Conservation (phyloP, 441 rosid species). For the Syzygium syzygioides region DNA sequence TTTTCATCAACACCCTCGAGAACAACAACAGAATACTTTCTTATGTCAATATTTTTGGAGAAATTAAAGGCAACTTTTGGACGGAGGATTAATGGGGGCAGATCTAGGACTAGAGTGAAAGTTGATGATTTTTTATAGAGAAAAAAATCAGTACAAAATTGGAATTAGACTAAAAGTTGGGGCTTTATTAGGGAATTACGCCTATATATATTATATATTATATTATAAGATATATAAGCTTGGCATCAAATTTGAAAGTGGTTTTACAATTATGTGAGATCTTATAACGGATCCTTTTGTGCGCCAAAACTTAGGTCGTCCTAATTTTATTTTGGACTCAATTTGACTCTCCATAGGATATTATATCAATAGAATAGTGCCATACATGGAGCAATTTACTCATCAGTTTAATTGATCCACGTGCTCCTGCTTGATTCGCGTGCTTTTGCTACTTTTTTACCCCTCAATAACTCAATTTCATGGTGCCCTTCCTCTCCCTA, state of each 20-base stretch:
- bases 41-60: background rate
- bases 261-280: background rate
- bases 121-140: background rate
- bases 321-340: background rate
- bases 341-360: background rate
- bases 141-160: background rate
- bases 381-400: background rate
- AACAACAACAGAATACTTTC: background rate
- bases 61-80: background rate
- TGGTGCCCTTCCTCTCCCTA: background rate
- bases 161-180: background rate
- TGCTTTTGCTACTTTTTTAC: background rate
- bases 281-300: background rate
- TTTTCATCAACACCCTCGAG: accelerated
- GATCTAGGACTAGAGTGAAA: background rate
- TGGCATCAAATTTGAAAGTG: background rate
- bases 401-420: background rate
- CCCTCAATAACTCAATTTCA: background rate
- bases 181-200: background rate
- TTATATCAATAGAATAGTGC: background rate
- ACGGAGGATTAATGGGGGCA: accelerated
- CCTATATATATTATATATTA: background rate
- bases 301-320: background rate
- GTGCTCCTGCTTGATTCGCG: background rate
- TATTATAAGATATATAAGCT: background rate